Evolutionary conservation across 768 basidiomycete genomes (phyloP), one percentile per base, ranked within the genome.

Genomic region (Chalciporus chontae): DNA sequence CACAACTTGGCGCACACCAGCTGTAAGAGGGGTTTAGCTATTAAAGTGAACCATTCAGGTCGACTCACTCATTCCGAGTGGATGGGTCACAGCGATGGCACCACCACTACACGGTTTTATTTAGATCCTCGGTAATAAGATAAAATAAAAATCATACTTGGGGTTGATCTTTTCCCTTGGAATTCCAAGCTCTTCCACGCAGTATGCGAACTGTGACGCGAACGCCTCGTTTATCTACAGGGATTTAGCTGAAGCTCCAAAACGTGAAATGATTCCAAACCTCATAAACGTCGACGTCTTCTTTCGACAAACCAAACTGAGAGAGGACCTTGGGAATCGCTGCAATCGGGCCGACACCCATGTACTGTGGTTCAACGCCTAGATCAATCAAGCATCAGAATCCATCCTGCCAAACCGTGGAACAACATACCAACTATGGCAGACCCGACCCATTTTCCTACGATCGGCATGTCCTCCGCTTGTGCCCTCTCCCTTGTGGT

Each of bases 131-230:
- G 14, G 40, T 40, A 27, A 26, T 39, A 24, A 4, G 45, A 8
- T 8, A 7, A 42, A 18, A 10, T 19, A 24, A 45, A 24, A 21
- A 51, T 72, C 78, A 69, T 73, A 82, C 89, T 91, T 84, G 42
- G 89, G 83, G 63, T 96, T 96, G 59, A 94, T 85, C 67, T 85
- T 93, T 58, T 83, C 78, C 15, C 87, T 82, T 2, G 85, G 81
- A 40, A 95, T 76, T 23, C 76, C 73, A 21, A 94, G 77, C 60
- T 90, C 74, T 60, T 94, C 87, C 8, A 94, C 83, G 45, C 90
- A 94, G 69, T 93, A 87, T n/a, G 88, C 90, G 52, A 91, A 94
- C 63, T 95, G 93, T 1, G 90, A 93, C 0, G 91, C 92, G 53
- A 94, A 95, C 0, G 93, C 93, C 68, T 94, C 88, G 49, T 92